Evolutionary conservation across 371 early-diverging fungal species (phyloP), one percentile per base, ranked within the genome.

Genomic region (Blakeslea trispora): DNA sequence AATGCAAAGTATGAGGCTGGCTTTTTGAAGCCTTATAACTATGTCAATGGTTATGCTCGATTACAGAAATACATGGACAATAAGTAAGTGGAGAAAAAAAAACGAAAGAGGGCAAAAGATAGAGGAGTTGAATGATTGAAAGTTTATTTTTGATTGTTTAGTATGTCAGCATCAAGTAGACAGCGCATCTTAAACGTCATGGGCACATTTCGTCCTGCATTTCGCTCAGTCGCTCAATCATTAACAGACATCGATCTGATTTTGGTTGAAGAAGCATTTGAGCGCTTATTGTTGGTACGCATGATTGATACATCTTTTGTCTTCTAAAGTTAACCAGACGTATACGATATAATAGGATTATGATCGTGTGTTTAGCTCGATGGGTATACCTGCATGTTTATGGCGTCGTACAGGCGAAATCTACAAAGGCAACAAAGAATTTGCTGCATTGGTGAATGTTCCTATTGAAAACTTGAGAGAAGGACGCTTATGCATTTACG

Each of bases 391-490:
- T 0, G 90, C 94, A 28, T 94, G 95, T 66, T 68, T 96, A 32
- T 96, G 96, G 97, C 83, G 97, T 11, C 82, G 97, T 28, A 95
- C 96, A 0, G 97, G 97, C 37, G 96, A 97, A 66, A 95, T 97
- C 31, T 95, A 91, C 77, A 95, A 94, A 63, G 91, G 92, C 11
- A 97, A 97, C 77, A 88, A 90, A 61, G 94, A 93, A 72, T 97
- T 97, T 83, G 95, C 95, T 3, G 76, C 87, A 0, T 72, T 97
- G 34, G 90, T 96, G 13, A 89, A 90, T 44, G 83, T 92, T 5
- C 89, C 93, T 5, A 72, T 91, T 23, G 89, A 92, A n/a, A 77
- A 82, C 66, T 74, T 94, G 18, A 78, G 84, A 44, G 92, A 92
- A 50, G 91, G 91, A 6, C 72, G 78, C 37, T 56, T 88, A 15